Percentiles rank a stretch among this genome's conserved stretches.
phyloP scores from a whole-genome alignment of 2,329 filamentous ascomycete genomes.

The Exophiala lecanii-corni region DNA sequence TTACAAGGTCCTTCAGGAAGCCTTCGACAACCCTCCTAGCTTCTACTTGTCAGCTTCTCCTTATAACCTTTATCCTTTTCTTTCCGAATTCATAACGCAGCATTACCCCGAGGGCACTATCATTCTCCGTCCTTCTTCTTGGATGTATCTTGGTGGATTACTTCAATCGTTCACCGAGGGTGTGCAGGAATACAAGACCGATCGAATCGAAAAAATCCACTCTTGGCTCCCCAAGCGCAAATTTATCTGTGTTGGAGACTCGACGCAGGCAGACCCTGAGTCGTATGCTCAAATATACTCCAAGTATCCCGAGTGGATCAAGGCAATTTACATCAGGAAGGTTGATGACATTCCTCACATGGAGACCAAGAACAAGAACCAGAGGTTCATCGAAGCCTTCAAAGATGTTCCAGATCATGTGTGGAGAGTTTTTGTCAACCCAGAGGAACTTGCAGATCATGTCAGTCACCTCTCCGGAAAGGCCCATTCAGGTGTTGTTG shows the following conservation, averaged over 20 bases:
- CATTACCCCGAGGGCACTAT: conserved; percentile 75
- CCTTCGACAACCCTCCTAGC: conserved; percentile 63
- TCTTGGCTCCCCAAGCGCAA: conserved; percentile 72
- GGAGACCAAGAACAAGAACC: conserved; percentile 66
- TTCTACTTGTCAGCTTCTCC: conserved; percentile 94
- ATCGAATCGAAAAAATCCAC: conserved; percentile 72
- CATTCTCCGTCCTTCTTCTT: conserved; percentile 77
- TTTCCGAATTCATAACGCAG: conserved; percentile 65
- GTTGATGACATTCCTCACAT: conserved; percentile 72
- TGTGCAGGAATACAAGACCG: conserved; percentile 76
- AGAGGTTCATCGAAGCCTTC: conserved; percentile 80
- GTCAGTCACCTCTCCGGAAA: conserved; percentile 22
- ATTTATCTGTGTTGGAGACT: conserved; percentile 83
- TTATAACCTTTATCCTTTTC: conserved; percentile 88
- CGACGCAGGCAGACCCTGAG: conserved; percentile 86
- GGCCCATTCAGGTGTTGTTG: conserved; percentile 17
- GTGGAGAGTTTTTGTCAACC: conserved; percentile 81
- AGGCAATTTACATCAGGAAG: conserved; percentile 78
- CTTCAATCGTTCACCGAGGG: conserved; percentile 73
- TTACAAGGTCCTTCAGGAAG: conserved; percentile 61
- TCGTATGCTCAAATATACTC: conserved; percentile 75
- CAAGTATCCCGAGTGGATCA: conserved; percentile 69
- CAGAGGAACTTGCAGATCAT: conserved; percentile 55
- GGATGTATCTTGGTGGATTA: conserved; percentile 77
- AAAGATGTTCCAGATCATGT: conserved; percentile 61